These are phyloP conservation scores for Dryas drummondii DNA, from an alignment of 306 rosid genomes.

Conservation along the genomic window DNA sequence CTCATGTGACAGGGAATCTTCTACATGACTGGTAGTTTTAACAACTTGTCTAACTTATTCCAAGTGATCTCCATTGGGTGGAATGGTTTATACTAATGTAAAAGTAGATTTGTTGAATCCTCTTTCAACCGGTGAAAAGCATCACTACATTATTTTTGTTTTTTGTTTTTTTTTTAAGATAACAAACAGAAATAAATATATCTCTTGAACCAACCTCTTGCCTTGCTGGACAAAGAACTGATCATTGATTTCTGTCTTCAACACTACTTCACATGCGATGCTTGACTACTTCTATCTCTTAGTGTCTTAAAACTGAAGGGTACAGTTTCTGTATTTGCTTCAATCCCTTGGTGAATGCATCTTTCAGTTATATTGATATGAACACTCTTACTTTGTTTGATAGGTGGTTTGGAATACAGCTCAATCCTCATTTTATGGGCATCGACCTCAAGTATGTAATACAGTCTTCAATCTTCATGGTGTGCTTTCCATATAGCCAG, in stretches of 20 bases:
- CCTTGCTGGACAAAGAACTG: neutral
- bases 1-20: conserved; percentile 67
- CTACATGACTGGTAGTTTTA: conserved; percentile 79
- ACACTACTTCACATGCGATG: neutral
- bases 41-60: conserved; percentile 19
- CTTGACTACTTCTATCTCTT: neutral
- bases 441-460: conserved; percentile 95
- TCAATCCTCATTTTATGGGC: conserved; percentile 85
- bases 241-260: neutral
- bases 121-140: neutral
- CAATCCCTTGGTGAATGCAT: conserved; percentile 18
- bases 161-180: neutral
- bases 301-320: neutral
- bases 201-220: neutral
- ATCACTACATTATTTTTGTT: neutral
- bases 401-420: conserved; percentile 98
- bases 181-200: neutral
- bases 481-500: neutral
- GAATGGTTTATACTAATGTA: neutral
- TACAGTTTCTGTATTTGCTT: conserved; percentile 17
- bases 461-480: conserved; percentile 20
- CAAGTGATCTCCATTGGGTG: conserved; percentile 2
- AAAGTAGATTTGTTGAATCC: neutral
- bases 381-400: conserved; percentile 27
- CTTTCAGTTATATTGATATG: conserved; percentile 21